Conservation (phyloP, 1,284 basidiomycete species). For the Boletellus deceptivus region DNA sequence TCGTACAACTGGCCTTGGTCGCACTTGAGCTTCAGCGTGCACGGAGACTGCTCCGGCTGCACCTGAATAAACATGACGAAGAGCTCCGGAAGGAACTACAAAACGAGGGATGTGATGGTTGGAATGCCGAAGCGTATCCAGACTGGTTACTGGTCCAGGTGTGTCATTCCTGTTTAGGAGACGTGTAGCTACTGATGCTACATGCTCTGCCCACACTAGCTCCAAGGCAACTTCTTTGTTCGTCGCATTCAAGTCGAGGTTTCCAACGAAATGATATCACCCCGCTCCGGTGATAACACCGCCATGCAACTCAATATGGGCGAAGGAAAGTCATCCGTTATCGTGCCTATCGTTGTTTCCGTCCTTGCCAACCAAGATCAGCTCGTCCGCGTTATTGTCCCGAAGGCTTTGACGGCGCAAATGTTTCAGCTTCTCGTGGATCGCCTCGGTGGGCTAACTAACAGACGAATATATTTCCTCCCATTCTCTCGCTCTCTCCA, state of each 20-base stretch:
- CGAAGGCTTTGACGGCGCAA: neutral
- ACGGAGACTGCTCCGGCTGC: neutral
- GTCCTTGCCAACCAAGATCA: neutral
- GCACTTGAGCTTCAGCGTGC: neutral
- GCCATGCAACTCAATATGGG: neutral
- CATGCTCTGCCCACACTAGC: neutral
- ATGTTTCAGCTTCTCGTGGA: neutral
- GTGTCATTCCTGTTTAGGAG: neutral
- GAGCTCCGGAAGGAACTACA: neutral
- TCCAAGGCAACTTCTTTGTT: neutral
- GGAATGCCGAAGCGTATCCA: neutral
- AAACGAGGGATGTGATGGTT: neutral
- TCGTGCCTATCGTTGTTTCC: neutral
- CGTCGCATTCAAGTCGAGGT: neutral
- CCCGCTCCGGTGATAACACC: neutral
- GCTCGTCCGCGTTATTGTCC: neutral
- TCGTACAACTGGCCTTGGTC: neutral
- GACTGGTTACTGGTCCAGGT: neutral
- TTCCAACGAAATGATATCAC: neutral
- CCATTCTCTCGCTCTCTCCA: neutral
- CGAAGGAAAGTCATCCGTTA: neutral
- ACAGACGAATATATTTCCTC: neutral
- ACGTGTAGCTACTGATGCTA: neutral
- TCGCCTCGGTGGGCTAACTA: neutral
- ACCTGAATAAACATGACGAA: neutral